Base-by-base conservation (phyloP, 768 basidiomycete species). In the Mycena indigotica region DNA sequence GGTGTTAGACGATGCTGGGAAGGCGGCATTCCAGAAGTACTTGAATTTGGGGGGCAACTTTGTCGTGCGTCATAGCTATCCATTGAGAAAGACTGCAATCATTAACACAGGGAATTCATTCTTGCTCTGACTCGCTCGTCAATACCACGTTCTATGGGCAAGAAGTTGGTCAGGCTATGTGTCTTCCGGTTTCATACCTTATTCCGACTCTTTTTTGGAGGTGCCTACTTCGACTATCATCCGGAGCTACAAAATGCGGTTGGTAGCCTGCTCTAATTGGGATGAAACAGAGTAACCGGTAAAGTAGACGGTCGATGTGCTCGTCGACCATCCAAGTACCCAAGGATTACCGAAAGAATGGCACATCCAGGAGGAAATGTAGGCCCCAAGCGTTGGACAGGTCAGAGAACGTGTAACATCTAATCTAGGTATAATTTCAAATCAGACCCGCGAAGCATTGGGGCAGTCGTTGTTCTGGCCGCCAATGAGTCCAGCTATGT, bases 201-300 rank as follows among this genome's bases (percentile, higher is more conserved):
- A 45, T 30, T 39, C 48, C 26, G 24, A 45, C 19, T 46, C 2
- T 17, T 28, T 41, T 49, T 8, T 35, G 17, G 10, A 63, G 83
- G 85, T 16, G 83, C 90, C 10, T 79, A 78, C 41, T 92, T 91
- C 62, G 85, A 89, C 65, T 87, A 87, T 68, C 89, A 91, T 63
- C 82, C 88, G 0, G 74, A 70, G 0, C 68, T 91, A 13, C 86
- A 88, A 69, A 76, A 80, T 50, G 88, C 88, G 48, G 88, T 89
- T 55, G 60, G 83, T 70, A 21, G 12, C 28, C 41, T 44, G 17
- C 56, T 24, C 21, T 38, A 21, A n/a, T 55, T 38, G 32, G 16
- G 40, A 13, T 46, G 17, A 2, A 57, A 66, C 69, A 3, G 41
- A 39, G 17, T 54, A 8, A 53, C 38, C 17, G 29, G n/a, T 4